A percentile compares a stretch with the other conserved stretches of the same genome.
Evolutionary conservation across 2,329 filamentous ascomycete species (phyloP).

Genomic region (Talaromyces sp.): DNA sequence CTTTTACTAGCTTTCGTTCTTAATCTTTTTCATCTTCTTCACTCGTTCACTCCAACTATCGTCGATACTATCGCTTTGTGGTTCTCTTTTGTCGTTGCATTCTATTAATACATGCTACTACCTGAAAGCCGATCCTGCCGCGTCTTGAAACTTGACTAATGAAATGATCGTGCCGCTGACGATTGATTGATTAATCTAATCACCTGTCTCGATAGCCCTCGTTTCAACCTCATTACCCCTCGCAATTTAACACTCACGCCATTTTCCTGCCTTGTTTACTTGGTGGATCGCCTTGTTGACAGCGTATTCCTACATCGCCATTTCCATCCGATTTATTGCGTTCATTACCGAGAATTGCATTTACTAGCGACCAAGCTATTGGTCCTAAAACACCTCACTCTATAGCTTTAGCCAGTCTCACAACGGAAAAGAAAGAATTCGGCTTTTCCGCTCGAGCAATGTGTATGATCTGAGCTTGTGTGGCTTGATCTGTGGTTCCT

Average conservation of each 20-base stretch:
- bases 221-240: slow-evolving; percentile 13
- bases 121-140: slow-evolving; percentile 8
- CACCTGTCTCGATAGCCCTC: slow-evolving; percentile 4
- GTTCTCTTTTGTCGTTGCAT: neutral
- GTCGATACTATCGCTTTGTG: neutral
- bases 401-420: neutral
- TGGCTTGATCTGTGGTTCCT: slow-evolving; percentile 26
- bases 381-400: neutral
- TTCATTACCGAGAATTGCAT: neutral
- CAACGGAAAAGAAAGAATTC: neutral
- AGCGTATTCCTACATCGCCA: neutral
- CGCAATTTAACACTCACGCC: slow-evolving; percentile 6
- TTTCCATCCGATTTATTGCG: neutral
- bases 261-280: neutral
- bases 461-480: slow-evolving; percentile 19
- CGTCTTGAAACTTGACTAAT: slow-evolving; percentile 16
- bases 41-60: neutral
- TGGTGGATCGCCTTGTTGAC: neutral
- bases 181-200: slow-evolving; percentile 5
- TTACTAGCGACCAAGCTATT: neutral
- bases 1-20: neutral
- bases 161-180: slow-evolving; percentile 11
- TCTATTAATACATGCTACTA: neutral
- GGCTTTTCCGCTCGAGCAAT: slow-evolving; percentile 12
- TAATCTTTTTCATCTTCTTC: neutral